Base-by-base conservation (phyloP, 306 rosid species). In the Cotoneaster glaucophyllus region DNA sequence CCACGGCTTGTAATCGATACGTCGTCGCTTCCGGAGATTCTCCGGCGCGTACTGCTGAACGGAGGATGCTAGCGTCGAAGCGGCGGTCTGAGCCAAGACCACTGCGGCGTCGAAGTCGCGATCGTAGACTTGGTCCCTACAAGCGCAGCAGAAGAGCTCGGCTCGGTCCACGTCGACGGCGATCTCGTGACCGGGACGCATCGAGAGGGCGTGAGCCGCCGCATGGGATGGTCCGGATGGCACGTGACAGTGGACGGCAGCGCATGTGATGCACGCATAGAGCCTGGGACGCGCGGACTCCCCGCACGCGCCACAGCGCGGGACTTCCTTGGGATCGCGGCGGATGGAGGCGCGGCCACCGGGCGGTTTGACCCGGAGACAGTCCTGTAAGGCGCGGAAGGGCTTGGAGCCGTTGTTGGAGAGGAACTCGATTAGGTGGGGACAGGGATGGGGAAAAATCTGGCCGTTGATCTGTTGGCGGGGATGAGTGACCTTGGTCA, bases 101-200 rank as follows among this genome's bases (percentile, higher is more conserved):
- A 93, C 96, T 3, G 92, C 92, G 0, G 93, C 90, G 81, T 93
- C 98, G 65, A 93, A 93, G 72, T 93, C 98, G 37, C 97, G 88
- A 74, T 93, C 98, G 83, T 93, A 93, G 18, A 93, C 92, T 81
- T 91, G 98, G 69, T 93, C 98, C 53, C 93, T 69, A 78, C 98
- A 93, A 8, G 88, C 90, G 65, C 98, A 91, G 83, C 98, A 93
- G 84, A 93, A 93, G 32, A 93, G 96, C 87, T 93, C 98, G 3
- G 97, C 98, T 8, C 98, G 98, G 22, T 93, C 97, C 64, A 93
- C 90, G 73, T 93, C 98, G 57, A 93, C 87, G 57, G 98, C 93
- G 88, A 93, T 89, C 91, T 91, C 92, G 74, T 93, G 98, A 8
- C 97, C 98, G 9, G 87, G 86, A 52, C 88, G 80, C 92, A 84